Evolutionary conservation across 768 basidiomycete species (phyloP), one percentile per base, ranked within the genome.

Genomic region (Pholiota microspora): DNA sequence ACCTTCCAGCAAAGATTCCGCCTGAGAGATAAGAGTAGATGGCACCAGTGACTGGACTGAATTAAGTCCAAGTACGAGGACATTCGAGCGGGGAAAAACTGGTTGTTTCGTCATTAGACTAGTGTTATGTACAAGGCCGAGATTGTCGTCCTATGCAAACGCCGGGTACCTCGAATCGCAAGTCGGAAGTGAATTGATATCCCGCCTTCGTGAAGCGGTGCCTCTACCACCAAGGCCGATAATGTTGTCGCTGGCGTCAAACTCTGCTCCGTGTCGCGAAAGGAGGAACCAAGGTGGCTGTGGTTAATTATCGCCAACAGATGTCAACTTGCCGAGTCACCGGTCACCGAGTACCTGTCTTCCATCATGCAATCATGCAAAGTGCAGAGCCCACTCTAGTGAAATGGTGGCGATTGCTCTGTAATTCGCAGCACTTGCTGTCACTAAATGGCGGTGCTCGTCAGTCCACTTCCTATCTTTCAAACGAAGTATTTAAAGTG

Each of bases 1-100:
- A 55, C 74, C 77, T 38, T 84, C 80, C 15, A 93, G 75, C 29
- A 91, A 68, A 0, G 84, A 78, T 59, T 90, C 88, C 18, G 82
- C 79, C 66, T 89, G 90, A 1, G 87, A 84, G 49, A 86, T 82
- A 40, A 88, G 74, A 0, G 89, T 88, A 4, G 87, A 83, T 0
- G 85, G 86, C 7, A 89, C 78, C 12, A 92, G 78, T 2, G 88
- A 82, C 38, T 84, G 76, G 12, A 92, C 67, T 7, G 80, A 81
- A 59, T 80, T 82, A 35, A 74, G 63, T 7, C 82, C 83, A 29
- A 88, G 75, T 3, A 92, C 71, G 36, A 92, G 80, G 24, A 89
- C 73, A 27, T 75, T 77, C n/a, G 89, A 88, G 53, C 82, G 84
- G 57, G 84, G 83, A 73, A 84, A 86, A 29, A 77, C 75, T 28